A percentile compares a stretch with the other conserved stretches of the same genome.
These are phyloP conservation scores for Pelagophyceae sp. DNA, from an alignment of 352 stramenopile species.

Conservation along the genomic window DNA sequence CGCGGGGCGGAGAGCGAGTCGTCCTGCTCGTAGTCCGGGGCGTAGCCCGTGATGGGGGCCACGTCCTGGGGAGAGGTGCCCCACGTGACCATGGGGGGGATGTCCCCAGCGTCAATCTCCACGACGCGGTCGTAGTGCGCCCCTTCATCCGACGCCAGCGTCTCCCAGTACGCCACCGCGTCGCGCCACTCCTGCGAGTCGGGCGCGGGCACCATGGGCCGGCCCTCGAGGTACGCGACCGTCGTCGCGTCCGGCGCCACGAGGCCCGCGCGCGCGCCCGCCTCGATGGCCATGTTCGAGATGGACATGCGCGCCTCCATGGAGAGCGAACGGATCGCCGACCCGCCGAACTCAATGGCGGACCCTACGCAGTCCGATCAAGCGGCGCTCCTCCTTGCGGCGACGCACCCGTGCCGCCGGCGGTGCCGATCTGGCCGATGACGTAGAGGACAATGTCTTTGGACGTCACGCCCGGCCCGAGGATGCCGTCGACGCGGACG, in stretches of 20 bases:
- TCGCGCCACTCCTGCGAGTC: conserved; percentile 49
- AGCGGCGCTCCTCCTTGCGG: too few species aligned
- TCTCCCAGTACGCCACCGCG: conserved; percentile 60
- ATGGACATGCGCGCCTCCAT: conserved; percentile 78
- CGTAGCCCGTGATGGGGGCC: conserved; percentile 49
- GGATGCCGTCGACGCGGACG: conserved; percentile 48
- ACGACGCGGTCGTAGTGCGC: conserved; percentile 58
- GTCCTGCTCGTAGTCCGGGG: conserved; percentile 45
- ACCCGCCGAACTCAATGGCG: conserved; percentile 71
- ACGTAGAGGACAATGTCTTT: conserved; percentile 76
- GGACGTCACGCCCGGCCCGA: conserved; percentile 51
- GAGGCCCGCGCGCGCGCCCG: conserved; percentile 63
- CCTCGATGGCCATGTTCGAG: conserved; percentile 78
- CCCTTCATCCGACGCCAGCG: conserved; percentile 48
- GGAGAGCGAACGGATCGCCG: conserved; percentile 51
- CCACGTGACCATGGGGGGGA: conserved; percentile 68
- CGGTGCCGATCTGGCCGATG: conserved; percentile 69
- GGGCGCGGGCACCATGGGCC: conserved; percentile 55
- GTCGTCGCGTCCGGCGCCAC: conserved; percentile 69
- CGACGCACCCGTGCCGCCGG: conserved; percentile 66
- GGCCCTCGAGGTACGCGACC: conserved; percentile 65
- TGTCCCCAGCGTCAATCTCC: conserved; percentile 57
- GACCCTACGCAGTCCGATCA: too few species aligned
- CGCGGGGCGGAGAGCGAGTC: conserved; percentile 35
- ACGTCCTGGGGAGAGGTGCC: conserved; percentile 65